A percentile compares a stretch with the other conserved stretches of the same genome.
Evolutionary conservation across 345 rosid species (phyloP).

Genomic region (Eucalyptus lansdowneana): DNA sequence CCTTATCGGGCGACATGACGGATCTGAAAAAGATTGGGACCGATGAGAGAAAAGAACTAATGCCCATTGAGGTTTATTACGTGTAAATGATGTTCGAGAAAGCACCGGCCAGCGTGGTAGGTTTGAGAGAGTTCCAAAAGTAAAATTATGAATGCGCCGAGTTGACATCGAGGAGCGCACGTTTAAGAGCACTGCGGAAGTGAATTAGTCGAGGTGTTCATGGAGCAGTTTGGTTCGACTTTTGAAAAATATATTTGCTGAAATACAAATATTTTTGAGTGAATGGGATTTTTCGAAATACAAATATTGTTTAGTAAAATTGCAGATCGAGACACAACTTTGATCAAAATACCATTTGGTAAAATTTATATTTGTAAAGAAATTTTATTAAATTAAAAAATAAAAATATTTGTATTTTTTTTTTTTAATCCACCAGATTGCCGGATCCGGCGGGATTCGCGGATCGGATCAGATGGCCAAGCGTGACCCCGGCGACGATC

Average conservation of each 20-base stretch:
- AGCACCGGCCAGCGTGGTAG: not conserved
- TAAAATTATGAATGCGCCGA: not conserved
- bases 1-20: not conserved
- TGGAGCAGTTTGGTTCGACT: accelerated
- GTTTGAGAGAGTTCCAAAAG: not conserved
- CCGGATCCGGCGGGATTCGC: accelerated
- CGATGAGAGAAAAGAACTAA: not conserved
- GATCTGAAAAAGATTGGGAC: not conserved
- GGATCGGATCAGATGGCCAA: too few species aligned
- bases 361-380: too few species aligned
- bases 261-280: too few species aligned
- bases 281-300: accelerated
- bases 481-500: accelerated
- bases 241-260: accelerated
- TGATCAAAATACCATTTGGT: accelerated
- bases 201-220: too few species aligned
- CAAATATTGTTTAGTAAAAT: too few species aligned
- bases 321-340: accelerated
- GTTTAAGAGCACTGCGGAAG: not conserved
- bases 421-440: accelerated
- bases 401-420: too few species aligned
- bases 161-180: not conserved
- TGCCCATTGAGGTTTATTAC: not conserved
- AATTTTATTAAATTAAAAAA: too few species aligned
- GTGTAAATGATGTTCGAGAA: too few species aligned